Conservation (phyloP, 2,329 filamentous ascomycete genomes). For the Pyrenophora tritici-repentis region DNA sequence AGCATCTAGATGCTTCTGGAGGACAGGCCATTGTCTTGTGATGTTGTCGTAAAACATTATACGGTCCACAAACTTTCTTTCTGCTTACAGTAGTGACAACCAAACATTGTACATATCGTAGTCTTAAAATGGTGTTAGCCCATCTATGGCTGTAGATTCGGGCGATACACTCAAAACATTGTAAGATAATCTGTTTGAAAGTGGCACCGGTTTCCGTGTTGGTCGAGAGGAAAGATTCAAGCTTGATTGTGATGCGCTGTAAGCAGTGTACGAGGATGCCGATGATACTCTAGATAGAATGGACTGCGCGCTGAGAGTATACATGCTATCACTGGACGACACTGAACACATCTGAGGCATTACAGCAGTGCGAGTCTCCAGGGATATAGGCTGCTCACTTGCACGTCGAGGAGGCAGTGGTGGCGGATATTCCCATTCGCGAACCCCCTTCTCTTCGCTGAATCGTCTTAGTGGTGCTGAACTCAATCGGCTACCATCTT, state of each 20-base stretch:
- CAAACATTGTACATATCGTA: slow-evolving; percentile 30
- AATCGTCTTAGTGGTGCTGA: slow-evolving; percentile 12
- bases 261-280: slow-evolving; percentile 23
- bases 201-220: slow-evolving; percentile 18
- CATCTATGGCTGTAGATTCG: not conserved
- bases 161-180: slow-evolving; percentile 7
- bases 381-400: slow-evolving; percentile 10
- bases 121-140: slow-evolving; percentile 12
- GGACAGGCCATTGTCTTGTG: slow-evolving; percentile 32
- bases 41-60: slow-evolving; percentile 37
- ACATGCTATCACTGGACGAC: slow-evolving; percentile 17
- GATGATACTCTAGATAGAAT: slow-evolving; percentile 21
- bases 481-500: not conserved
- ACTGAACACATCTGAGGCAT: slow-evolving; percentile 9
- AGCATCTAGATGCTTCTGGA: slow-evolving; percentile 31
- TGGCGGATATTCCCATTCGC: slow-evolving; percentile 3
- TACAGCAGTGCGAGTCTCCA: not conserved
- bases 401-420: slow-evolving; percentile 30
- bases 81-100: slow-evolving; percentile 26
- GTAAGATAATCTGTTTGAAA: slow-evolving; percentile 17
- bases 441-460: slow-evolving; percentile 8
- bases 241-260: slow-evolving; percentile 7
- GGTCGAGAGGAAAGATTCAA: slow-evolving; percentile 4
- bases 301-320: slow-evolving; percentile 9
- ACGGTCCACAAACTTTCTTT: slow-evolving; percentile 32